Base-by-base conservation (phyloP, 257 asterid genomes). In the Fraxinus americana region DNA sequence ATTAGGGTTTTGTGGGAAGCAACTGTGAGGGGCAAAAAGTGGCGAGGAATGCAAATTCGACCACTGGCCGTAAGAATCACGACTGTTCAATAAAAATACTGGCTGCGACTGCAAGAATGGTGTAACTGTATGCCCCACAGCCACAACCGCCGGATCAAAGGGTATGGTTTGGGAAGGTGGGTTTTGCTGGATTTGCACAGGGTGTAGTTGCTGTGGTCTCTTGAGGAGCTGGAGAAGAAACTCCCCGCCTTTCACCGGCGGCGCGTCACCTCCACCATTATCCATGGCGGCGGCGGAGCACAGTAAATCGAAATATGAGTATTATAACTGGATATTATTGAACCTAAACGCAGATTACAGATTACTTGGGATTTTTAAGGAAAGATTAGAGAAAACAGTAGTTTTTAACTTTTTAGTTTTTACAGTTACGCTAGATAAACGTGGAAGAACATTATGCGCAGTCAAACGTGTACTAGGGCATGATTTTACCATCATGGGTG, bases 61-160 rank as follows among this genome's bases (percentile, higher is more conserved):
- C 90, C 89, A 83, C 0, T 81, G 79, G 4, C 61, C 71, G 76
- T 59, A 79, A 0, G 83, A 67, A 74, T 73, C 80, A 2, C 17
- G 80, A 71, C 77, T 85, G 67, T 79, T 73, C 61, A 87, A 39
- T 0, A 79, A 79, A 41, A 78, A 73, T 29, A 72, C 41, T 4
- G 79, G 72, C 16, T 74, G 83, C 61, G 79, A 86, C 17, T 66
- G 75, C 21, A 87, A 76, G 4, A 75, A 72, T 67, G 86, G 36
- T 16, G 83, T 84, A 34, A 86, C 23, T 4, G 89, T 39, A 76
- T 93, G 93, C 0, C 97, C 96, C 9, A 90, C 87, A n/a, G 94
- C 90, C 13, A 97, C 97, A 38, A 94, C 94, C 70, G 98, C 98
- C 16, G 98, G 98, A 80, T 94, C 97, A 75, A 81, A 87, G 0